Conservation (phyloP, 768 basidiomycete species). For the Gloeophyllum trabeum region DNA sequence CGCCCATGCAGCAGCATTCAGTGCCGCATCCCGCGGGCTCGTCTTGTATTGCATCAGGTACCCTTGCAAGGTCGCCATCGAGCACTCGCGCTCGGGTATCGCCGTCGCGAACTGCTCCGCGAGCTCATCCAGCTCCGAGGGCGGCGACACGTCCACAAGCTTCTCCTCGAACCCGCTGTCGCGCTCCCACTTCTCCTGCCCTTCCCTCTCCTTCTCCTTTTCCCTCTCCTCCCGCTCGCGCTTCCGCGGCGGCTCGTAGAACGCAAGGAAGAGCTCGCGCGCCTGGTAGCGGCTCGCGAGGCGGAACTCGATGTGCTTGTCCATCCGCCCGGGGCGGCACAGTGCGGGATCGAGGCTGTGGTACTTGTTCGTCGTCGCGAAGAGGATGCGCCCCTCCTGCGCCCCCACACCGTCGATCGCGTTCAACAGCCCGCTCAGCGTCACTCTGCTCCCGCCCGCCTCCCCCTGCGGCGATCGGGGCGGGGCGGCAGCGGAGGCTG, state of each 20-base stretch:
- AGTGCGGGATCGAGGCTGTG: constrained; percentile 46
- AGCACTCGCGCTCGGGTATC: constrained; percentile 17
- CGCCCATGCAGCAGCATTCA: constrained; percentile 16
- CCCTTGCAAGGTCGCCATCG: constrained; percentile 31
- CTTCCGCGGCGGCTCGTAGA: constrained; percentile 20
- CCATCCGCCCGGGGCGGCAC: constrained; percentile 45
- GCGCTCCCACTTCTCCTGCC: not conserved
- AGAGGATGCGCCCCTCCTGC: constrained; percentile 51
- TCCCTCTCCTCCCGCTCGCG: not conserved
- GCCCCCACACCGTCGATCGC: constrained; percentile 50
- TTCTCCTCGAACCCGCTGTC: not conserved
- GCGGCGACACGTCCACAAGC: not conserved
- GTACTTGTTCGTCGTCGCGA: constrained; percentile 49
- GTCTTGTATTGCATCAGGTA: constrained; percentile 24
- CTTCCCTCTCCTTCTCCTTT: not conserved
- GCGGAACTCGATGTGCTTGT: constrained; percentile 39
- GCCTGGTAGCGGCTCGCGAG: constrained; percentile 36
- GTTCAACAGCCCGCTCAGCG: constrained; percentile 45
- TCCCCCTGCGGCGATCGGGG: not conserved
- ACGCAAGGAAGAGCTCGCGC: constrained; percentile 33
- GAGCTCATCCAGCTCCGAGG: constrained; percentile 8
- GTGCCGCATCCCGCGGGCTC: constrained; percentile 17
- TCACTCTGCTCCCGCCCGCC: constrained; percentile 28
- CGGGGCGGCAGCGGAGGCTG: not conserved
- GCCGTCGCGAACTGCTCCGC: constrained; percentile 14